These are phyloP conservation scores for Pythium aphanidermatum DNA, from an alignment of 352 stramenopile genomes.

Conservation along the genomic window DNA sequence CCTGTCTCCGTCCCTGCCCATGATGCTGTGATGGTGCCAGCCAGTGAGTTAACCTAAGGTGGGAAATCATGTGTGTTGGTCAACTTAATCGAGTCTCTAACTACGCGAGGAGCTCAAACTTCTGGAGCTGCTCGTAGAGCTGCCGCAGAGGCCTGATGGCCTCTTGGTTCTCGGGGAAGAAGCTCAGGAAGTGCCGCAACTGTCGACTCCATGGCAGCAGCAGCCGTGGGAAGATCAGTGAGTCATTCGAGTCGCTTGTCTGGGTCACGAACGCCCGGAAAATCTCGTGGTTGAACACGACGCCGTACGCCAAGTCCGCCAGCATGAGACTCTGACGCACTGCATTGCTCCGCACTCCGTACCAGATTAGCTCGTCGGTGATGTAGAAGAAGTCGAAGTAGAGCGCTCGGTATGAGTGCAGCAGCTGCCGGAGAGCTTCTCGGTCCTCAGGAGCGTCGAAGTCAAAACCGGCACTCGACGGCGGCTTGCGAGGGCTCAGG, in stretches of 20 bases:
- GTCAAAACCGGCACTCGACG: constrained; percentile 2
- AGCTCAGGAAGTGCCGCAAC: constrained; percentile 82
- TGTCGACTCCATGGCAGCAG: constrained; percentile 83
- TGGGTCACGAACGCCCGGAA: constrained; percentile 59
- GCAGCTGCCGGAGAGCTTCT: constrained; percentile 49
- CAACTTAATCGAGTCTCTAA: constrained; percentile 5
- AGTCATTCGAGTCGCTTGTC: constrained; percentile 14
- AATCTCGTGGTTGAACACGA: constrained; percentile 84
- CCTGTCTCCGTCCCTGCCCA: no score
- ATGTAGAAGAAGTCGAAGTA: constrained; percentile 92
- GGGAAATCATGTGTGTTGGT: constrained; percentile 5
- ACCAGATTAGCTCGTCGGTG: constrained; percentile 85
- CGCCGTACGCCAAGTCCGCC: constrained; percentile 72
- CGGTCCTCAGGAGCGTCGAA: constrained; percentile 14
- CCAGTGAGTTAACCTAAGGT: constrained; percentile 10
- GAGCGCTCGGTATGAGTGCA: constrained; percentile 74
- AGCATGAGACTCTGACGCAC: constrained; percentile 78
- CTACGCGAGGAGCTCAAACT: constrained; percentile 38
- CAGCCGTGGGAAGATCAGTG: constrained; percentile 49
- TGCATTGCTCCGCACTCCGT: constrained; percentile 77
- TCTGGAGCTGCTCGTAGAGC: constrained; percentile 74
- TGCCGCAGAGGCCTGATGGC: constrained; percentile 68
- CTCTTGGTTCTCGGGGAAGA: constrained; percentile 84
- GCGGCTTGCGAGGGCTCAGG: constrained; percentile 53
- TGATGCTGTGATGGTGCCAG: no score